Conservation (phyloP, 805 yeast genomes). For the Yarrowia alimentaria region DNA sequence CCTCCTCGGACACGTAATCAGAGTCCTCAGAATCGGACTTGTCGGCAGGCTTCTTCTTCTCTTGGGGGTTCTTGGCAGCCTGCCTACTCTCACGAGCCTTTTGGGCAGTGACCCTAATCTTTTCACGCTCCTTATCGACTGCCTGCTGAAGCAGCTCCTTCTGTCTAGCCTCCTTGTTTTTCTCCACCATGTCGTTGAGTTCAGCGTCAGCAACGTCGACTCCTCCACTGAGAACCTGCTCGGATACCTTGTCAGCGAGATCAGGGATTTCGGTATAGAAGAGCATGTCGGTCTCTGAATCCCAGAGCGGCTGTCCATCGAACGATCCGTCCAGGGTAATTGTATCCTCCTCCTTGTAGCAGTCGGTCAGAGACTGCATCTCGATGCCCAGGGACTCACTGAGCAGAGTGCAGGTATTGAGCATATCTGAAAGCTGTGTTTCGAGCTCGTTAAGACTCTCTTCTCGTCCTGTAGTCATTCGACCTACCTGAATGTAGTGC, state of each 20-base stretch:
- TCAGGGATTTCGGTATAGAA: constrained; percentile 71
- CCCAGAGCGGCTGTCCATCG: constrained; percentile 50
- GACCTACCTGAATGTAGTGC: constrained; percentile 67
- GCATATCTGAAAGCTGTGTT: constrained; percentile 44
- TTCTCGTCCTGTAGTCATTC: constrained; percentile 46
- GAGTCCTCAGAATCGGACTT: constrained; percentile 46
- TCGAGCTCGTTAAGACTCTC: constrained; percentile 32
- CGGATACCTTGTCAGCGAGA: constrained; percentile 44
- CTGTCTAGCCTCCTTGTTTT: constrained; percentile 17
- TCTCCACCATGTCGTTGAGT: constrained; percentile 35
- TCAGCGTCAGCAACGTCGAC: constrained; percentile 28
- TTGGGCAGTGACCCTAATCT: constrained; percentile 33
- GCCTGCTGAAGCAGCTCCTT: constrained; percentile 28
- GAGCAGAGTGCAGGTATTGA: constrained; percentile 45
- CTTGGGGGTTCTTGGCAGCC: constrained; percentile 37
- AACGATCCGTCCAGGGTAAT: constrained; percentile 30
- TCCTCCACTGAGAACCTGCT: constrained; percentile 14
- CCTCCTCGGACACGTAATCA: constrained; percentile 43
- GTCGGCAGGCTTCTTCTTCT: constrained; percentile 32
- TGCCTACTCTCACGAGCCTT: constrained; percentile 21
- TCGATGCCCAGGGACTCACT: constrained; percentile 45
- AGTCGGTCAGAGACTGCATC: constrained; percentile 40
- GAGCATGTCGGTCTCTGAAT: constrained; percentile 57
- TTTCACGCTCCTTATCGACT: constrained; percentile 28
- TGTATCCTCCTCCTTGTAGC: constrained; percentile 35